Evolutionary conservation across 768 basidiomycete genomes (phyloP), one percentile per base, ranked within the genome.

Genomic region (Boletellus ananiceps): DNA sequence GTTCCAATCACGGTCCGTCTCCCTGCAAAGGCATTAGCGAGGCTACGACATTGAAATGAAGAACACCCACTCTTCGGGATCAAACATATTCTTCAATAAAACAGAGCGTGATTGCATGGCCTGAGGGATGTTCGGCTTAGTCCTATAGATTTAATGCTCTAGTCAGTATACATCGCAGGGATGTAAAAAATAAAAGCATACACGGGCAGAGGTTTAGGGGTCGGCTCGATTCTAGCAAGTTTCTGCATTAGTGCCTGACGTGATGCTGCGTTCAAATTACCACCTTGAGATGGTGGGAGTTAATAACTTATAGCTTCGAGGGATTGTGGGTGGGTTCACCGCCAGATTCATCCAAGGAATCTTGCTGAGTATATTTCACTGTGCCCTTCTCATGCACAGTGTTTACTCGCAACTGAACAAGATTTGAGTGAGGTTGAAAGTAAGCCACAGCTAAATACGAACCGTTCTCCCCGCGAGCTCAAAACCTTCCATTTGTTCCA

Each of bases 191-290:
- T 44, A 41, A 40, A 37, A 11, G 66, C 83, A 56, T 70, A 91
- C 88, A 80, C 67, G 21, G 83, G 79, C 60, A 82, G 75, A 57
- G 80, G 76, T 61, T 73, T 75, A 43, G 79, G 70, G 43, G 83
- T 69, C 39, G 80, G 75, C 62, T 91, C 88, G 72, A 83, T 89
- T 77, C 96, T 92, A 69, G 96, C 93, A 81, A 99, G 90, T 84
- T 98, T 99, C 75, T 94, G 92, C 96, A 99, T 99, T 76, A 99
- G 91, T 70, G 93, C 91, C 78, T 96, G 93, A 74, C 96, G 90
- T 66, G 93, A 92, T 64, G 89, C 90, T 77, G 90, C 90, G 76
- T 96, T 96, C 78, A 96, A 82, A 80, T 92, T 92, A 89, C 89
- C 90, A 71, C 88, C 92, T 94, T 64, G 2, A 51, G 16, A 32